Conservation (phyloP, 164 flowering plant genomes). For the Kalanchoe fedtschenkoi region DNA sequence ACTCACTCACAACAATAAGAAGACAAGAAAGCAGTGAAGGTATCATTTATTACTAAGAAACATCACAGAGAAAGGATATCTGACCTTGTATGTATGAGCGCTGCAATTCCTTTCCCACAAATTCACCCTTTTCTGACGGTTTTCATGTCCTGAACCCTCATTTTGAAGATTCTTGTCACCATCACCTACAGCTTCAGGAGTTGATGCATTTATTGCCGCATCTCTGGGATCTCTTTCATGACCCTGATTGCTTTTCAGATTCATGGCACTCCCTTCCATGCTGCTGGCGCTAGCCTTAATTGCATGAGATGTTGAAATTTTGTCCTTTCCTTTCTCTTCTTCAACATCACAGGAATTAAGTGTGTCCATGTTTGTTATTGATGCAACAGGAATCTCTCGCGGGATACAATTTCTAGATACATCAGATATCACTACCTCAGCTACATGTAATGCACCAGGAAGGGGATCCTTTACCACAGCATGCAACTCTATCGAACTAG, state of each 20-base stretch:
- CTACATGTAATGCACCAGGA: slow-evolving; percentile 41
- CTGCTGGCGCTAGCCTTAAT: neutral
- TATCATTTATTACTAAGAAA: neutral
- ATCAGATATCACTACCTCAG: slow-evolving; percentile 18
- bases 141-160: slow-evolving; percentile 3
- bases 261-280: neutral
- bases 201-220: neutral
- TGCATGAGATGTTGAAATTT: neutral
- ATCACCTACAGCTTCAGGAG: neutral
- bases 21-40: neutral
- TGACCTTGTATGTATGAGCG: slow-evolving; percentile 49
- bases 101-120: slow-evolving; percentile 44
- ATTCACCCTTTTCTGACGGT: slow-evolving; percentile 18
- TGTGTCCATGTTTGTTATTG: neutral
- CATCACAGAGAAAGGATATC: neutral
- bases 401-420: neutral
- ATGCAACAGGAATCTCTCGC: neutral
- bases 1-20: neutral
- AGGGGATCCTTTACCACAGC: slow-evolving; percentile 60
- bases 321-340: neutral
- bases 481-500: slow-evolving; percentile 38
- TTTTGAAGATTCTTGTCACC: slow-evolving; percentile 5
- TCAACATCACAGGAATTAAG: neutral
- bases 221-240: neutral
- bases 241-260: neutral